Percentiles rank a stretch among this genome's conserved stretches.
Conservation (phyloP, 176 grass and related monocot genomes). For the Tillandsia leiboldiana region DNA sequence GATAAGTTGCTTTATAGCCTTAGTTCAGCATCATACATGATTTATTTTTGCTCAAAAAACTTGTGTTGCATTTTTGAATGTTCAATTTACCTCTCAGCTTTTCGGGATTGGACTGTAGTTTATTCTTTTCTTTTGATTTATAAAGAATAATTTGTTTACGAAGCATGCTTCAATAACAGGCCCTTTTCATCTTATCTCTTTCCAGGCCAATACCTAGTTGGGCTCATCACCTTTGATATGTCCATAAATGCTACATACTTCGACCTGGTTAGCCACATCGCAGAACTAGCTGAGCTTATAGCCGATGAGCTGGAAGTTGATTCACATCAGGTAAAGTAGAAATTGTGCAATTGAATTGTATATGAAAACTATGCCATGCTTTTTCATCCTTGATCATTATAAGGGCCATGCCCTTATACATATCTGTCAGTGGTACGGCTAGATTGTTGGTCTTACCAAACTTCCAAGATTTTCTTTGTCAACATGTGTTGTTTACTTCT, state of each 20-base stretch:
- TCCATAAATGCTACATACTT: slow-evolving; percentile 77
- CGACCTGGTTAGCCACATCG: slow-evolving; percentile 54
- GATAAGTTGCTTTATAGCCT: too few species aligned
- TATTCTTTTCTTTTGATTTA: not conserved
- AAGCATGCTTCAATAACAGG: not conserved
- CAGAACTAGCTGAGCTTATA: slow-evolving; percentile 68
- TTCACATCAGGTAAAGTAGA: slow-evolving; percentile 46
- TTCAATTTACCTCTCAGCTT: too few species aligned
- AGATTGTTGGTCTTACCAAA: not conserved
- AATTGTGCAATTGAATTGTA: slow-evolving; percentile 5
- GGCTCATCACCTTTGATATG: slow-evolving; percentile 85
- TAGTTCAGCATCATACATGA: too few species aligned
- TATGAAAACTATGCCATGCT: slow-evolving; percentile 3
- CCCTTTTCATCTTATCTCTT: not conserved
- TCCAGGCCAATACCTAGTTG: slow-evolving; percentile 79
- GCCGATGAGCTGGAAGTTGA: slow-evolving; percentile 82
- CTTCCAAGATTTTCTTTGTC: not conserved
- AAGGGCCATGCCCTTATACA: not conserved
- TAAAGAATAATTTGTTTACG: not conserved
- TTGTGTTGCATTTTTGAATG: too few species aligned
- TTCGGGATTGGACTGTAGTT: too few species aligned
- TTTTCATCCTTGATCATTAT: not conserved
- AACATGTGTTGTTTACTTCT: not conserved
- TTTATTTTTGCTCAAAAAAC: too few species aligned
- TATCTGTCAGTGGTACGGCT: not conserved